These are phyloP conservation scores for Silybum marianum DNA, from an alignment of 129 eudicot species.

Conservation along the genomic window DNA sequence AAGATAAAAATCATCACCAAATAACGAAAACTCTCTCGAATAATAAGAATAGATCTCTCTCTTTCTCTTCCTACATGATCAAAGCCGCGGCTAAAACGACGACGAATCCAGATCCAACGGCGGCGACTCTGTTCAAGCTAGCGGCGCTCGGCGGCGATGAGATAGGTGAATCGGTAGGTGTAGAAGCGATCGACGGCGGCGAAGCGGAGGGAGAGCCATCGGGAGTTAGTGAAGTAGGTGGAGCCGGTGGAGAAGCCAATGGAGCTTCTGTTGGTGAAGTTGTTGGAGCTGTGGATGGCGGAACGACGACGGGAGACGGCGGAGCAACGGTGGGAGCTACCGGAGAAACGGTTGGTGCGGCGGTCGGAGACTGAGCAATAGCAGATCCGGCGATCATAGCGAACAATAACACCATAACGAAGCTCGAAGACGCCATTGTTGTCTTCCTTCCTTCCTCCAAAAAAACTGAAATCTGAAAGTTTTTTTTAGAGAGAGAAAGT, in stretches of 20 bases:
- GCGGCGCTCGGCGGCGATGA: slow-evolving; percentile 30
- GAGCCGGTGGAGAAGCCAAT: slow-evolving; percentile 37
- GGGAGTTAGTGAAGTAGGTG: slow-evolving; percentile 36
- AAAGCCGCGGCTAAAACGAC: slow-evolving; percentile 55
- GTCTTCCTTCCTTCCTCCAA: background rate
- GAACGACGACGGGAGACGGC: slow-evolving; percentile 17
- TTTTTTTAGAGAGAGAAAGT: background rate
- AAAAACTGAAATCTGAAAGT: background rate
- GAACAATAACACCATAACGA: slow-evolving; percentile 35
- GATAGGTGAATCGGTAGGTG: slow-evolving; percentile 43
- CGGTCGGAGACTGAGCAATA: slow-evolving; percentile 60
- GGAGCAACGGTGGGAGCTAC: slow-evolving; percentile 48
- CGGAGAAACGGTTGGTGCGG: slow-evolving; percentile 55
- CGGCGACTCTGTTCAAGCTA: slow-evolving; percentile 45
- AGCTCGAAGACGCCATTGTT: slow-evolving; percentile 52
- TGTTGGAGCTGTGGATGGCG: slow-evolving; percentile 46
- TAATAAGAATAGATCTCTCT: slow-evolving; percentile 35
- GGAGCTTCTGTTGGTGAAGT: slow-evolving; percentile 45
- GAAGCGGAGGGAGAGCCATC: slow-evolving; percentile 4
- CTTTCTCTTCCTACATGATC: slow-evolving; percentile 71
- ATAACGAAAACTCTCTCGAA: background rate
- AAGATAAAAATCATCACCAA: slow-evolving; percentile 19
- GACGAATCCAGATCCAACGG: slow-evolving; percentile 57
- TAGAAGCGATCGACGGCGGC: slow-evolving; percentile 28
- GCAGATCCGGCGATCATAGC: slow-evolving; percentile 60